These are phyloP conservation scores for Solanum stenotomum DNA, from an alignment of 257 asterid genomes.

Conservation along the genomic window DNA sequence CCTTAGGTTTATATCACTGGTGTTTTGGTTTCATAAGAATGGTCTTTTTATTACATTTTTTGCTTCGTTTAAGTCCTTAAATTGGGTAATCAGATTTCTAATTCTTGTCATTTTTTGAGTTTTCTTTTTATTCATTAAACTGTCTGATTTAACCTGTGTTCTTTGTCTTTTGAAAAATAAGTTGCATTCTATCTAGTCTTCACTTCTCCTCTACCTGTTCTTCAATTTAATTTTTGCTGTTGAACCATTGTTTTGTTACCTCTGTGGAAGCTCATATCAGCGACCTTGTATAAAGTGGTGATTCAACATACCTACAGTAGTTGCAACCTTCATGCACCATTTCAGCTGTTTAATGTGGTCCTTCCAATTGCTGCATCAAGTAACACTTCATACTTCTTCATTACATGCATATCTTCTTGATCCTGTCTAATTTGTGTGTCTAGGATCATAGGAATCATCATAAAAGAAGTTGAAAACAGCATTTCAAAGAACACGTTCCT, in stretches of 20 bases:
- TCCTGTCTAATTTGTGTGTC: conserved; percentile 20
- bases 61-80: background rate
- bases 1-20: background rate
- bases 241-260: background rate
- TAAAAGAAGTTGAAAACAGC: conserved; percentile 69
- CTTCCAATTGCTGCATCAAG: background rate
- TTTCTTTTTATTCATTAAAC: background rate
- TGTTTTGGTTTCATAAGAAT: background rate
- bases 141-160: background rate
- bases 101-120: background rate
- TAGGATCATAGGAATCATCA: conserved; percentile 74
- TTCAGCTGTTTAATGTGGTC: background rate
- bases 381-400: background rate
- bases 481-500: conserved; percentile 68
- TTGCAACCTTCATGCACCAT: background rate
- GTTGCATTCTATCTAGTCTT: background rate
- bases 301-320: background rate
- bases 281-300: background rate
- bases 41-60: background rate
- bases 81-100: background rate
- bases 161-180: background rate
- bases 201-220: background rate
- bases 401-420: background rate
- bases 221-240: background rate
- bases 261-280: background rate